Conservation (phyloP, 1,139 yeast genomes). For the Hyphopichia fennica region DNA sequence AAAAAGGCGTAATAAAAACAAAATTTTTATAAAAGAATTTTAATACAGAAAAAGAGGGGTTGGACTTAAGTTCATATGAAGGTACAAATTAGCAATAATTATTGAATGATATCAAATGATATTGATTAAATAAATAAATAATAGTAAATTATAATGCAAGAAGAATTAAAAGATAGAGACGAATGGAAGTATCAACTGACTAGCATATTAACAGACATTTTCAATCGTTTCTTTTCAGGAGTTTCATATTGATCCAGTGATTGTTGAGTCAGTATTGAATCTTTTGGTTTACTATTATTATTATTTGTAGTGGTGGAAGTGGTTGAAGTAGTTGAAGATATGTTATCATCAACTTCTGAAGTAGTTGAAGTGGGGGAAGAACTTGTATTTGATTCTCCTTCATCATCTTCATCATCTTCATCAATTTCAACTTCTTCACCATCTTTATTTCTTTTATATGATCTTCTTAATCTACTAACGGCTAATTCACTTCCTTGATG, state of each 20-base stretch:
- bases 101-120: too few species aligned
- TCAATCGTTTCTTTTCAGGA: slow-evolving; percentile 35
- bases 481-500: slow-evolving; percentile 38
- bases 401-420: slow-evolving; percentile 11
- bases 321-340: not conserved
- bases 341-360: not conserved
- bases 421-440: not conserved
- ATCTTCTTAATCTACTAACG: slow-evolving; percentile 45
- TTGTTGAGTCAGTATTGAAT: not conserved
- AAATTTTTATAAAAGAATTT: too few species aligned
- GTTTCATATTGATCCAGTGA: slow-evolving; percentile 19
- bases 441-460: slow-evolving; percentile 20
- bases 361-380: not conserved
- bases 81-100: too few species aligned
- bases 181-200: slow-evolving; percentile 26
- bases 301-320: slow-evolving; percentile 1
- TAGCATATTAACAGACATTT: slow-evolving; percentile 49
- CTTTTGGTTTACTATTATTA: not conserved
- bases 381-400: slow-evolving; percentile 1
- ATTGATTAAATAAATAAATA: not conserved
- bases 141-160: not conserved
- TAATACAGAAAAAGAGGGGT: too few species aligned
- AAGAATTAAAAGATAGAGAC: not conserved
- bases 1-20: too few species aligned
- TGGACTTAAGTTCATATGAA: too few species aligned